Conservation (phyloP, 192 early-diverging fungal genomes). For the Rhizophagus sp. region DNA sequence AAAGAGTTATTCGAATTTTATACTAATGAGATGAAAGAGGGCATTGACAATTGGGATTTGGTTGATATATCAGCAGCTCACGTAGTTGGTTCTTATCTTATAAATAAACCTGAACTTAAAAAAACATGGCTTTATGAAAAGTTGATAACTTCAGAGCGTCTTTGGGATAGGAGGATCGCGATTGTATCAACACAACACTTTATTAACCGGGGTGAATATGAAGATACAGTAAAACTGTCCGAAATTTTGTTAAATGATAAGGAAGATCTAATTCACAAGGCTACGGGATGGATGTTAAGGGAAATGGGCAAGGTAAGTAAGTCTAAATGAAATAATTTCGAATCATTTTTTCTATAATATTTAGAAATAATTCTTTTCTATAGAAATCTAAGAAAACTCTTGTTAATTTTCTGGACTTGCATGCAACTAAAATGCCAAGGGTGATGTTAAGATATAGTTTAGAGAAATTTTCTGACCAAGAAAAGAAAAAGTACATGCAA, state of each 20-base stretch:
- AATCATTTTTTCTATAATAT: background rate
- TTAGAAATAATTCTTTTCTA: background rate
- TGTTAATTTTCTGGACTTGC: slow-evolving; percentile 13
- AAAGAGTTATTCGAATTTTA: slow-evolving; percentile 7
- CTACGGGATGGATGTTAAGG: slow-evolving; percentile 27
- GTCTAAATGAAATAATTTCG: background rate
- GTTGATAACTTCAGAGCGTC: background rate
- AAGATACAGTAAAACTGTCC: slow-evolving; percentile 20
- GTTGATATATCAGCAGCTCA: slow-evolving; percentile 22
- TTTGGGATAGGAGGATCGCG: slow-evolving; percentile 30
- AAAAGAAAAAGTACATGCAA: slow-evolving; percentile 16
- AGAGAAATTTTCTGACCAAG: slow-evolving; percentile 16
- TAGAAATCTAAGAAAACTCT: slow-evolving; percentile 24
- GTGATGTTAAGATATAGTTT: slow-evolving; percentile 28
- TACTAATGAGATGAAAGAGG: slow-evolving; percentile 12
- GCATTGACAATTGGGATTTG: slow-evolving; percentile 29
- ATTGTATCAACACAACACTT: slow-evolving; percentile 16
- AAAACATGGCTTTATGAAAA: slow-evolving; percentile 17
- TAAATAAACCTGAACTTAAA: slow-evolving; percentile 21
- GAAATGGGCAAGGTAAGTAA: slow-evolving; percentile 25
- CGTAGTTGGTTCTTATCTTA: slow-evolving; percentile 17
- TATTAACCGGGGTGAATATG: slow-evolving; percentile 9
- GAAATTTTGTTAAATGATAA: slow-evolving; percentile 11
- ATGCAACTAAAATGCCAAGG: slow-evolving; percentile 17
- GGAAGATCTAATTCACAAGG: slow-evolving; percentile 26